phyloP scores from a whole-genome alignment of 73 alveolate species.

The Tetrahymena thermophila region DNA sequence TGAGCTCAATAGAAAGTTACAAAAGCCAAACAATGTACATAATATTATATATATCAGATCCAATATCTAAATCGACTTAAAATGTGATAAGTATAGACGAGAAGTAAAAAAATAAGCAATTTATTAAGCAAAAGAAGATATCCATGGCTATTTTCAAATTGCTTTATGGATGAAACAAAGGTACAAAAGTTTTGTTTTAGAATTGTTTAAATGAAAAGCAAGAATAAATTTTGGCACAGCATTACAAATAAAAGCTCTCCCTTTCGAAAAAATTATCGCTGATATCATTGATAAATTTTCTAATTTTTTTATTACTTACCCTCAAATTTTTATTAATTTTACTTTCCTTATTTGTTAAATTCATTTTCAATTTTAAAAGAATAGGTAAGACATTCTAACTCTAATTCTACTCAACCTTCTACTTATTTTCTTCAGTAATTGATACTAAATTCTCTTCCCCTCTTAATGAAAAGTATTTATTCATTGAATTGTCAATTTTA shows the following conservation, averaged over 20 bases:
- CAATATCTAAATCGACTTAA: background rate
- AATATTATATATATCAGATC: background rate
- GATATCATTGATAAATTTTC: background rate
- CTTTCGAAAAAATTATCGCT: background rate
- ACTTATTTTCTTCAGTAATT: too few relatives aligned
- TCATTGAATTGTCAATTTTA: too few relatives aligned
- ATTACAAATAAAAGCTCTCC: background rate
- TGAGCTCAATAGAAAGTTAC: background rate
- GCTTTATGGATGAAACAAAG: background rate
- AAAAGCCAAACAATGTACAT: background rate
- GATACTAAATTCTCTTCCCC: too few relatives aligned
- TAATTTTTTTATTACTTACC: background rate
- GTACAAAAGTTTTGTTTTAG: background rate
- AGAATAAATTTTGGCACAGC: background rate
- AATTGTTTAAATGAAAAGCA: background rate
- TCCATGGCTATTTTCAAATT: background rate
- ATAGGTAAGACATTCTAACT: background rate
- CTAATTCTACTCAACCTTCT: too few relatives aligned
- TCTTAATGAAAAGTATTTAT: too few relatives aligned
- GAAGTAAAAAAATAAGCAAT: background rate
- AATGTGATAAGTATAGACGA: background rate
- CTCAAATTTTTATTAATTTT: background rate
- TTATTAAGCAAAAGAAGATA: background rate
- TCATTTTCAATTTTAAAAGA: background rate
- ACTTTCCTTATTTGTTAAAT: background rate